These are phyloP conservation scores for Ceratobasidium sp. DNA, from an alignment of 1,284 basidiomycete genomes.

Conservation along the genomic window DNA sequence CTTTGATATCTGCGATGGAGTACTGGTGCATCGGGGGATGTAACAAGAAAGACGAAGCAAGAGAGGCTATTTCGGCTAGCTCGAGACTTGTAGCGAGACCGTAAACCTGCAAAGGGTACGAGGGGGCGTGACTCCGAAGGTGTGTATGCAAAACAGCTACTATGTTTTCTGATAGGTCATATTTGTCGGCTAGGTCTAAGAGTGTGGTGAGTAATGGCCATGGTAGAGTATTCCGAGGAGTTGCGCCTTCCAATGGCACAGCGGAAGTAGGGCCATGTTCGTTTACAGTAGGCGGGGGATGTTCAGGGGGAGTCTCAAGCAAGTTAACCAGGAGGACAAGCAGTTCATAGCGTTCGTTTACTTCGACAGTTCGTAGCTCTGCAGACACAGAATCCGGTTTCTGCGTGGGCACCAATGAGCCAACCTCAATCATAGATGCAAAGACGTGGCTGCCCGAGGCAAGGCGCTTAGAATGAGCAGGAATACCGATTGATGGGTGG, in stretches of 20 bases:
- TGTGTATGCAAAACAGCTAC: slow-evolving; percentile 39
- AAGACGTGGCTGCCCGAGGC: slow-evolving; percentile 41
- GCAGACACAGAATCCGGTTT: not conserved
- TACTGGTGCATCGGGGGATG: slow-evolving; percentile 36
- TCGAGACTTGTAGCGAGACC: slow-evolving; percentile 35
- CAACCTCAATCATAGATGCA: slow-evolving; percentile 36
- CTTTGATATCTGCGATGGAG: slow-evolving; percentile 27
- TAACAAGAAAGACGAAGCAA: slow-evolving; percentile 26
- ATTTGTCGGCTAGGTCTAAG: slow-evolving; percentile 44
- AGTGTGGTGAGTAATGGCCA: slow-evolving; percentile 28
- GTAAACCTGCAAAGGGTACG: slow-evolving; percentile 44
- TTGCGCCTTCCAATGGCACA: slow-evolving; percentile 1
- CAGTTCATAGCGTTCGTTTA: slow-evolving; percentile 34
- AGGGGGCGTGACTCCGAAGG: slow-evolving; percentile 37
- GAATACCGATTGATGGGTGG: slow-evolving; percentile 1
- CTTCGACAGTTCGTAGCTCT: slow-evolving; percentile 21
- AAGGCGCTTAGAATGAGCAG: slow-evolving; percentile 38
- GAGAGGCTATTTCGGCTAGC: slow-evolving; percentile 35
- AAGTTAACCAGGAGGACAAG: slow-evolving; percentile 39
- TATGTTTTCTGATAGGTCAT: slow-evolving; percentile 37
- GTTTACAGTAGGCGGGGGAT: slow-evolving; percentile 17
- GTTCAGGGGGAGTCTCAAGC: slow-evolving; percentile 36
- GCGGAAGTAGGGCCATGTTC: slow-evolving; percentile 22
- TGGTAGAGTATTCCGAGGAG: slow-evolving; percentile 19
- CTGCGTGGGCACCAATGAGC: slow-evolving; percentile 4